Evolutionary conservation across 352 stramenopile genomes (phyloP).

Genomic region (Globisporangium rhizosaccharum): DNA sequence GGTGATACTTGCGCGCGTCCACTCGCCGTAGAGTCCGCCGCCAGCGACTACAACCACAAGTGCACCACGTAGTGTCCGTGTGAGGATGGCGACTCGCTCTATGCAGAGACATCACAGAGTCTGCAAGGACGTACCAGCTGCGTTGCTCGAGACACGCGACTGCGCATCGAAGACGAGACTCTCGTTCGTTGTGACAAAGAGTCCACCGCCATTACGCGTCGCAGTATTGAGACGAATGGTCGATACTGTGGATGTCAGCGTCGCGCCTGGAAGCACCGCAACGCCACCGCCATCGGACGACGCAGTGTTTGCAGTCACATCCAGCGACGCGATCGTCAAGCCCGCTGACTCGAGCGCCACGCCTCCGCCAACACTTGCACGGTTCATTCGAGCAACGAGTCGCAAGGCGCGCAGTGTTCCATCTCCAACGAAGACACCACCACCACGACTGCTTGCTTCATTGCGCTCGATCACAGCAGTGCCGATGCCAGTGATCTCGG

Average conservation of each 20-base stretch:
- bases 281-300: constrained; percentile 37
- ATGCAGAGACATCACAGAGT: background rate
- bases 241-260: constrained; percentile 14
- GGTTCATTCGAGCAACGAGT: constrained; percentile 19
- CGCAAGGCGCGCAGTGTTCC: constrained; percentile 7
- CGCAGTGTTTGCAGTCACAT: constrained; percentile 28
- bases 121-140: constrained; percentile 21
- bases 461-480: constrained; percentile 21
- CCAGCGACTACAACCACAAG: constrained; percentile 15
- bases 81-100: too few relatives aligned
- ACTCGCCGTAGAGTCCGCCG: constrained; percentile 28
- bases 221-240: constrained; percentile 25
- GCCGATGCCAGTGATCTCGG: constrained; percentile 14
- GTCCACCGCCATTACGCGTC: constrained; percentile 27
- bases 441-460: constrained; percentile 16
- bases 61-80: background rate
- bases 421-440: constrained; percentile 19
- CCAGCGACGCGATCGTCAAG: constrained; percentile 10
- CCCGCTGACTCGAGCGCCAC: constrained; percentile 19
- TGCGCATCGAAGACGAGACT: constrained; percentile 19
- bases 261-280: constrained; percentile 24
- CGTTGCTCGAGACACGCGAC: constrained; percentile 26
- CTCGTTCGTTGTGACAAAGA: constrained; percentile 36
- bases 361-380: constrained; percentile 25
- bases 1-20: constrained; percentile 12